A percentile compares a stretch with the other conserved stretches of the same genome.
These are phyloP conservation scores for Fennellomyces sp. DNA, from an alignment of 371 early-diverging fungal species.

Conservation along the genomic window DNA sequence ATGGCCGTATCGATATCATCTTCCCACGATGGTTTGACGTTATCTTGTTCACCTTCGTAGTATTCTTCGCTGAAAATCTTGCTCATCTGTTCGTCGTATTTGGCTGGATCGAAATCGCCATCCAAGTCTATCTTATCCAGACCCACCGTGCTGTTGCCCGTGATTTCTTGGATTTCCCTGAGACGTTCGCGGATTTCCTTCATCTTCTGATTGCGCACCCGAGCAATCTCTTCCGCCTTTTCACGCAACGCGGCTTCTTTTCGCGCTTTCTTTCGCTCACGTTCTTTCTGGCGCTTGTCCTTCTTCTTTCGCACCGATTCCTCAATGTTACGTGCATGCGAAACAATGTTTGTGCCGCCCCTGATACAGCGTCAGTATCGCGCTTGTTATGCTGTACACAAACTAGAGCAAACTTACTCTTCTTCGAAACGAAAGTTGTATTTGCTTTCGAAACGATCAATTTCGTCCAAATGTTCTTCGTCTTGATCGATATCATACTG, in stretches of 20 bases:
- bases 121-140: slow-evolving; percentile 85
- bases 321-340: slow-evolving; percentile 81
- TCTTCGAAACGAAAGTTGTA: slow-evolving; percentile 96
- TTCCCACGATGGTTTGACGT: slow-evolving; percentile 81
- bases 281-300: slow-evolving; percentile 69
- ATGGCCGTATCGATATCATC: slow-evolving; percentile 71
- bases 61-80: slow-evolving; percentile 77
- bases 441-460: slow-evolving; percentile 87
- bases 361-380: slow-evolving; percentile 17
- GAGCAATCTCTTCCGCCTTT: slow-evolving; percentile 84
- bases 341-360: slow-evolving; percentile 63
- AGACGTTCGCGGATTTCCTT: slow-evolving; percentile 79
- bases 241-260: slow-evolving; percentile 69
- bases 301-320: slow-evolving; percentile 74
- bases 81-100: slow-evolving; percentile 84
- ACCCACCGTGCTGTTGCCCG: slow-evolving; percentile 74
- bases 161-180: slow-evolving; percentile 81
- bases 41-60: slow-evolving; percentile 53
- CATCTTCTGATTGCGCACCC: slow-evolving; percentile 88
- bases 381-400: background rate
- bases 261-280: slow-evolving; percentile 71
- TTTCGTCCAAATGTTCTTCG: slow-evolving; percentile 70
- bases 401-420: slow-evolving; percentile 43
- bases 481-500: slow-evolving; percentile 62
- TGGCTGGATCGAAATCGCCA: slow-evolving; percentile 87